Evolutionary conservation across 1,284 basidiomycete genomes (phyloP).

Genomic region (Phellopilus nigrolimitatus): DNA sequence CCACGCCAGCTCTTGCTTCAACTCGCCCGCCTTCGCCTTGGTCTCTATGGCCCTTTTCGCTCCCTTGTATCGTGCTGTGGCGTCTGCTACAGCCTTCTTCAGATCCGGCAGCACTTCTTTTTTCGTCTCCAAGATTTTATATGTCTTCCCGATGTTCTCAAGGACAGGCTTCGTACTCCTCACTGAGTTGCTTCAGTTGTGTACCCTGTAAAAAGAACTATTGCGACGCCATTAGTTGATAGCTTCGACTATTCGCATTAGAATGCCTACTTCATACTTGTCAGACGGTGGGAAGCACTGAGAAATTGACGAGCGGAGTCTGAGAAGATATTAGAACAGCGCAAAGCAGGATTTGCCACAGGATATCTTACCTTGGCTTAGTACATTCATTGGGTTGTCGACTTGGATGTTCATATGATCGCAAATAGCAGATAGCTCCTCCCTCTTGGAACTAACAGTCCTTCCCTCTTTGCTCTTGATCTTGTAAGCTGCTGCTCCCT

Average conservation of each 20-base stretch:
- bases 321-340: constrained; percentile 21
- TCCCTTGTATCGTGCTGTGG: constrained; percentile 59
- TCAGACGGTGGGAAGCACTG: constrained; percentile 78
- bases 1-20: constrained; percentile 88
- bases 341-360: too few relatives aligned
- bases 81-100: constrained; percentile 54
- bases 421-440: constrained; percentile 83
- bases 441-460: constrained; percentile 73
- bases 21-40: constrained; percentile 57
- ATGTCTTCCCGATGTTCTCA: constrained; percentile 65
- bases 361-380: constrained; percentile 82
- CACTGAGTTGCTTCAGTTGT: constrained; percentile 81
- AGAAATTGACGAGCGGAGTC: constrained; percentile 75
- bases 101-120: constrained; percentile 74
- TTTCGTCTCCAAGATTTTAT: constrained; percentile 61
- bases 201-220: constrained; percentile 96
- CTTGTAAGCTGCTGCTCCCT: constrained; percentile 76
- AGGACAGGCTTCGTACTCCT: constrained; percentile 82
- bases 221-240: constrained; percentile 5
- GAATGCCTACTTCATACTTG: constrained; percentile 77
- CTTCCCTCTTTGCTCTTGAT: constrained; percentile 71
- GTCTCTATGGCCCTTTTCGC: constrained; percentile 72
- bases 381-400: constrained; percentile 94
- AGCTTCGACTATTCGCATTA: not conserved
- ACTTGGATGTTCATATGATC: constrained; percentile 97